Evolutionary conservation across 768 basidiomycete genomes (phyloP), one percentile per base, ranked within the genome.

Genomic region (Lentinula raphanica): DNA sequence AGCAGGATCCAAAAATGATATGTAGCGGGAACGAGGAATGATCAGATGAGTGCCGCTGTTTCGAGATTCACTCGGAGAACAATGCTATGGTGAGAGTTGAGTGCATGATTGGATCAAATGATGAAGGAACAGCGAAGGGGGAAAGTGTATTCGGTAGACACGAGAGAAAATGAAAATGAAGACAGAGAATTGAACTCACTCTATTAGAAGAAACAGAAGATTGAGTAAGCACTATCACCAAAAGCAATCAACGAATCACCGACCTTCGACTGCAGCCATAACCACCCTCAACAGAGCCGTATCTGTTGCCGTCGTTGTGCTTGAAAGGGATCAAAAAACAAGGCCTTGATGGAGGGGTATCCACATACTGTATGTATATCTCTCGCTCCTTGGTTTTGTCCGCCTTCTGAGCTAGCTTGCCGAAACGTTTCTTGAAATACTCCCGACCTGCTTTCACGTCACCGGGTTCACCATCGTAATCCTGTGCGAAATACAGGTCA

Each of bases 221-320:
- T 17, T 28, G 61, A 58, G 45, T 65, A 65, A 59, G 60, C 61
- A 36, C 39, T 8, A 49, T 55, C 42, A 56, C 62, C 19, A 60
- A 21, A 54, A 27, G 60, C 31, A 28, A 44, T 49, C 39, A 11
- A 46, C 21, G 49, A 32, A n/a, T 54, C 44, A 25, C 84, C 64
- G 61, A 92, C 92, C 92, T 94, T 94, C 90, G 51, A 94, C 92
- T 60, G 94, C 94, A 62, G 91, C 90, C 94, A 96, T 96, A 15
- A 98, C 91, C 19, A 95, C 91, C 64, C 89, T 79, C 50, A 95
- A 73, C 79, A 94, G 80, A 19, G 83, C 90, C 1, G 92, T 94
- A 74, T 95, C 93, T 21, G 93, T 93, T 32, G 94, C 92, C 40
- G 87, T 95, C 44, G 94, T 95, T 59, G 87, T 85, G 72, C 93